These are phyloP conservation scores for Excoecaria agallocha DNA, from an alignment of 345 rosid genomes.

Conservation along the genomic window DNA sequence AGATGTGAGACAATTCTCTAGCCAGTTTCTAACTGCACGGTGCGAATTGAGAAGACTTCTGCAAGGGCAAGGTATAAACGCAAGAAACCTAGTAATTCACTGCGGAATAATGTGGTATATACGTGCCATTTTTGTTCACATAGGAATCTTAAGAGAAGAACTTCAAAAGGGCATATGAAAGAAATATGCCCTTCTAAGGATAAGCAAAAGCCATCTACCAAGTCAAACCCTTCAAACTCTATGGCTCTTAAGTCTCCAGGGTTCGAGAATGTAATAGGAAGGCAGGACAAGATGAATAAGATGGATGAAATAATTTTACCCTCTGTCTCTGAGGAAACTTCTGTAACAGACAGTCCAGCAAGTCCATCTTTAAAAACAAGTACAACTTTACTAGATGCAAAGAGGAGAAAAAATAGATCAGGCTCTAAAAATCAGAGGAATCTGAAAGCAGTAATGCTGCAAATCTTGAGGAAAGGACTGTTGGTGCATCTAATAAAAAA, in stretches of 20 bases:
- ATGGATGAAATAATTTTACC: constrained; percentile 17
- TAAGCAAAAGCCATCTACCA: too few species aligned
- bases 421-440: constrained; percentile 35
- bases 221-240: constrained; percentile 23
- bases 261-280: constrained; percentile 15
- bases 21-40: constrained; percentile 66
- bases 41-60: constrained; percentile 51
- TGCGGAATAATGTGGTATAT: constrained; percentile 65
- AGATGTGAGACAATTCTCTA: constrained; percentile 81
- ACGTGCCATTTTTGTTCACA: constrained; percentile 64
- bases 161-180: constrained; percentile 50
- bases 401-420: constrained; percentile 41
- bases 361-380: constrained; percentile 30
- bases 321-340: constrained; percentile 22
- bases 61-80: constrained; percentile 29
- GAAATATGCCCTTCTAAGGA: too few species aligned
- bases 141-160: constrained; percentile 50
- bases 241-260: constrained; percentile 4
- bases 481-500: constrained; percentile 36
- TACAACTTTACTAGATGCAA: constrained; percentile 38
- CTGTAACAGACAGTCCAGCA: constrained; percentile 15
- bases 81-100: constrained; percentile 30
- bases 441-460: constrained; percentile 19
- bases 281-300: constrained; percentile 16
- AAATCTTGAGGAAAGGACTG: constrained; percentile 18